Evolutionary conservation across 306 rosid species (phyloP), one percentile per base, ranked within the genome.

Genomic region (Prunus fruticosa): DNA sequence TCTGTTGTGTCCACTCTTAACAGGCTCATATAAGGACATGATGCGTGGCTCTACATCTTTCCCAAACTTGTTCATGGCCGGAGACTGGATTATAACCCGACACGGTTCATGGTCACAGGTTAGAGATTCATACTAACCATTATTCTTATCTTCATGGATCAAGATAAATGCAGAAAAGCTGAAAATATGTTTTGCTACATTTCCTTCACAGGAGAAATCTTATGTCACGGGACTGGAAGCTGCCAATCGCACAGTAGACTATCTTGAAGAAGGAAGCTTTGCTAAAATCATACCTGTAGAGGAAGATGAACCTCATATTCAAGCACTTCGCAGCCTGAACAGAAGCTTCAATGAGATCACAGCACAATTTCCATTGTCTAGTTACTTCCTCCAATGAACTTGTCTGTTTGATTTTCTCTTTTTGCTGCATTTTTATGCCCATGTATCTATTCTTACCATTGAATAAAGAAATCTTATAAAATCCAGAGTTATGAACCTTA

Each of bases 91-190:
- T 32, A 67, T 80, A 27, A 88, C 82, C 78, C 79, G 90, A 30
- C 92, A 88, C 15, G 92, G 92, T 47, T 86, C 92, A 34, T 88
- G 90, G 88, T 86, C 83, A 60, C 90, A 84, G 87, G 92, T 87
- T 66, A 63, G 61, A 54, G 70, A 67, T 34, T 66, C 11, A 5
- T 50, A 23, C 20, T 53, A 54, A 64, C 41, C 7, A 7, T 18
- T 30, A 22, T 20, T 30, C 61, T 23, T 19, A 13, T 27, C 10
- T 15, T 62, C 67, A 5, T 27, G 41, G 67, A 14, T 28, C 43
- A 15, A 62, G 20, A 23, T 28, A 14, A 14, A 12, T 13, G 19
- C 6, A 18, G 11, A 64, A 5, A 14, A 11, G 27, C 34, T 70
- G 56, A 64, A 11, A n/a, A 9, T 16, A 12, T 69, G 53, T 9